phyloP scores from a whole-genome alignment of 23 red algal species.

The Pyropia haitanensis region DNA sequence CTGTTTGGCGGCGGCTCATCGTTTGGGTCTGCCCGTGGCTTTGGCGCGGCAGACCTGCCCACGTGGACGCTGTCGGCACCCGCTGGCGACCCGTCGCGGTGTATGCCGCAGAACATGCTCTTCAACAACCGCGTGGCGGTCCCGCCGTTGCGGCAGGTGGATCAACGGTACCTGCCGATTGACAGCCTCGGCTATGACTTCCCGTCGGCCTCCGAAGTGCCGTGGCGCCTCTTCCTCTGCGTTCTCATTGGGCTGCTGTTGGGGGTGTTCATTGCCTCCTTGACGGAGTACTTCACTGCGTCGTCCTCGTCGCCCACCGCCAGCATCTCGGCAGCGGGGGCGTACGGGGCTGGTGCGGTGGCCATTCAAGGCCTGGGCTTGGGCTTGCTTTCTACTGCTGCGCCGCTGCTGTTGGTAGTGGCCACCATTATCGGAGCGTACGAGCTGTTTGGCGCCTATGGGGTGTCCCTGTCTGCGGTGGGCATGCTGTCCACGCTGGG shows the following conservation, averaged over 20 bases:
- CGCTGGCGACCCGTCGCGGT: neutral
- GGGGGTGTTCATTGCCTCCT: slow-evolving; percentile 2
- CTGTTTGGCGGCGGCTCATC: neutral
- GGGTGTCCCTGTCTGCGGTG: slow-evolving; percentile 34
- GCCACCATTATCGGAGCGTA: slow-evolving; percentile 30
- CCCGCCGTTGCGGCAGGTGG: neutral
- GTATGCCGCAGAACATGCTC: neutral
- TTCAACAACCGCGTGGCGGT: neutral
- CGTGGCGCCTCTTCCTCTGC: neutral
- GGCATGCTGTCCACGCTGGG: slow-evolving; percentile 43
- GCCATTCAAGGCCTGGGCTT: slow-evolving; percentile 37
- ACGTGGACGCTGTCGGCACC: neutral
- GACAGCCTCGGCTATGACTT: slow-evolving; percentile 1
- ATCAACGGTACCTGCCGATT: neutral
- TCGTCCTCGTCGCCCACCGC: neutral
- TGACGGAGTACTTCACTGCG: slow-evolving; percentile 6
- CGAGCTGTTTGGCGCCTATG: slow-evolving; percentile 36
- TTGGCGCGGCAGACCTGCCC: neutral
- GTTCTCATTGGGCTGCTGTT: slow-evolving; percentile 8
- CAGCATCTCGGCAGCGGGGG: slow-evolving; percentile 2
- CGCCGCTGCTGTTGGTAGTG: slow-evolving; percentile 23
- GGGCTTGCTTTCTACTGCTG: slow-evolving; percentile 31
- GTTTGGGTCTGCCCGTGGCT: neutral
- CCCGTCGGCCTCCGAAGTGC: neutral
- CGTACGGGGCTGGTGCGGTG: slow-evolving; percentile 12